Percentiles rank a stretch among this genome's conserved stretches.
Evolutionary conservation across 306 rosid species (phyloP).

Genomic region (Quercus suber): DNA sequence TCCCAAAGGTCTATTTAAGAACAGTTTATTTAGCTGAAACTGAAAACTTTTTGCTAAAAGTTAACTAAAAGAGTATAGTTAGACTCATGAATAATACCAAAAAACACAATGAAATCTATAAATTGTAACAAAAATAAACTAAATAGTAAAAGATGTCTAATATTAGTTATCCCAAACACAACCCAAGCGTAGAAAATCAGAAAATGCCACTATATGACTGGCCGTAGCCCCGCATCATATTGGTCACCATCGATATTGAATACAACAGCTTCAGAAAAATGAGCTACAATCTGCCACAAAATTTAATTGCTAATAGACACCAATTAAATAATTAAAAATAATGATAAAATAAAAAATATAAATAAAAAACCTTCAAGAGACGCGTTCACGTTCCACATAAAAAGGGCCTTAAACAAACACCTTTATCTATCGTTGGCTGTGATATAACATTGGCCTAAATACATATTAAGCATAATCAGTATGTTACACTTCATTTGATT

Average conservation of each 20-base stretch:
- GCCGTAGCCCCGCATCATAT: too few relatives aligned
- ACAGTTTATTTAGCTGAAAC: fast-evolving
- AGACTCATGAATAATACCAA: too few relatives aligned
- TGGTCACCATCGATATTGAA: too few relatives aligned
- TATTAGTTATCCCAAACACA: too few relatives aligned
- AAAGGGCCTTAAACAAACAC: neutral
- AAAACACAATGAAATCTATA: fast-evolving
- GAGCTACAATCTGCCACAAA: neutral
- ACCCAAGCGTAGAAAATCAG: too few relatives aligned
- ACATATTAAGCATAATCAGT: neutral
- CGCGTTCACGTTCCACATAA: neutral
- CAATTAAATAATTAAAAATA: neutral
- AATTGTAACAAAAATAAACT: fast-evolving
- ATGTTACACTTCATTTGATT: neutral
- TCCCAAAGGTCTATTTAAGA: too few relatives aligned
- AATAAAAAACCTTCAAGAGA: neutral
- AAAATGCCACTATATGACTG: too few relatives aligned
- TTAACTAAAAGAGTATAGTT: too few relatives aligned
- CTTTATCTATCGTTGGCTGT: neutral
- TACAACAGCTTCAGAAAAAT: too few relatives aligned
- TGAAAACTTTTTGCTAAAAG: fast-evolving
- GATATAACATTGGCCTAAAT: neutral
- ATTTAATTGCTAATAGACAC: neutral
- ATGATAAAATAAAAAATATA: too few relatives aligned
- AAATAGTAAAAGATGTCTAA: too few relatives aligned